Conservation (phyloP, 2,329 filamentous ascomycete genomes). For the Penicillium sp. region DNA sequence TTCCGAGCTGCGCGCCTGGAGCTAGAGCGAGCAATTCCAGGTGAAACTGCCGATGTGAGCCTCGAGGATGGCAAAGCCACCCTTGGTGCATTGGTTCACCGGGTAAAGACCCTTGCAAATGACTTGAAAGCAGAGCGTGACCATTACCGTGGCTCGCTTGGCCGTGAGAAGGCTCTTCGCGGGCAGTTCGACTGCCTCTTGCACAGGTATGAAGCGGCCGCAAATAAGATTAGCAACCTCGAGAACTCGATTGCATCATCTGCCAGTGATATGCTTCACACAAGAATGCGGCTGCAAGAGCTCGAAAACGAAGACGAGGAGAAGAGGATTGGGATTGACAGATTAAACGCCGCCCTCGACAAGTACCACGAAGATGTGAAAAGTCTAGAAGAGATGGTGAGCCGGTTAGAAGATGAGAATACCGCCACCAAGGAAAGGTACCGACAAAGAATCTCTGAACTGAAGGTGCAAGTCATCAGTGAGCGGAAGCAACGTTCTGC, state of each 20-base stretch:
- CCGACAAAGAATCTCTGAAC: slow-evolving; percentile 31
- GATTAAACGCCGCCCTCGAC: slow-evolving; percentile 45
- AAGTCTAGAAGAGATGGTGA: slow-evolving; percentile 46
- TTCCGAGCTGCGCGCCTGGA: slow-evolving; percentile 48
- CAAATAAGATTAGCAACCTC: slow-evolving; percentile 38
- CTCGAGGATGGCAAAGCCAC: slow-evolving; percentile 43
- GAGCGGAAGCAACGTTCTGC: slow-evolving; percentile 36
- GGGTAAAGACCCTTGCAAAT: slow-evolving; percentile 38
- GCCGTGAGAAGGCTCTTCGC: slow-evolving; percentile 44
- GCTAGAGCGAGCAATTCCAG: slow-evolving; percentile 47
- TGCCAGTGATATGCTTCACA: slow-evolving; percentile 48
- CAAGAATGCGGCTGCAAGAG: slow-evolving; percentile 45
- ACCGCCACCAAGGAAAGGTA: slow-evolving; percentile 30
- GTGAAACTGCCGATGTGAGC: slow-evolving; percentile 42
- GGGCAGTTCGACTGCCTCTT: slow-evolving; percentile 48
- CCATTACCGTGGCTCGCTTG: slow-evolving; percentile 35
- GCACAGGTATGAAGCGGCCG: slow-evolving; percentile 39
- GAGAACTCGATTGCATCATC: slow-evolving; percentile 45
- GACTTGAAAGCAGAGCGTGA: slow-evolving; percentile 36
- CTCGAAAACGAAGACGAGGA: slow-evolving; percentile 44
- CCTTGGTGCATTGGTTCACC: slow-evolving; percentile 42
- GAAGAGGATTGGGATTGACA: slow-evolving; percentile 44
- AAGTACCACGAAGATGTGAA: slow-evolving; percentile 48
- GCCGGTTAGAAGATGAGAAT: slow-evolving; percentile 44
- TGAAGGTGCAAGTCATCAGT: slow-evolving; percentile 37